Conservation (phyloP, 1,139 yeast species). For the Hyphopichia buzzinii region DNA sequence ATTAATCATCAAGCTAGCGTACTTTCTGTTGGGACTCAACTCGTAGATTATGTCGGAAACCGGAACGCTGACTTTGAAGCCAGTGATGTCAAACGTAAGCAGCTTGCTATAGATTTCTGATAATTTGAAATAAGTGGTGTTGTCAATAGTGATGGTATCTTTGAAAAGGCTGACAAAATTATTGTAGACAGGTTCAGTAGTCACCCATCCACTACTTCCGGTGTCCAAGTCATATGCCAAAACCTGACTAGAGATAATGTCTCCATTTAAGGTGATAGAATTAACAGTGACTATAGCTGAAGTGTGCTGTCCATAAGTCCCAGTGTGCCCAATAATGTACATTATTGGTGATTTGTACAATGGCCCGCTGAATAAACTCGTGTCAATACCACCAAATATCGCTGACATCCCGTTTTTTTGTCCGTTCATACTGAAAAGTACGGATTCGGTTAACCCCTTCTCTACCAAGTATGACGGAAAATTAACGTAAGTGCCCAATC, state of each 20-base stretch:
- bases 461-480: conserved; percentile 14
- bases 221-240: conserved; percentile 19
- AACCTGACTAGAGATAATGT: conserved; percentile 14
- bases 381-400: conserved; percentile 23
- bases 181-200: conserved; percentile 16
- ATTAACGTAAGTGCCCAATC: conserved; percentile 11
- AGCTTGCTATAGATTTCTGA: conserved; percentile 4
- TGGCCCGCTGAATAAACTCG: conserved; percentile 13
- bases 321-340: conserved; percentile 10
- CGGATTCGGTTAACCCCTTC: conserved; percentile 11
- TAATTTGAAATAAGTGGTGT: conserved; percentile 9
- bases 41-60: conserved; percentile 17
- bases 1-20: conserved; percentile 13
- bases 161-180: conserved; percentile 16
- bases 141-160: conserved; percentile 8
- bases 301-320: conserved; percentile 10
- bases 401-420: conserved; percentile 8
- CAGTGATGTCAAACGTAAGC: conserved; percentile 18
- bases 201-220: conserved; percentile 19
- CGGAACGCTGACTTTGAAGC: conserved; percentile 15
- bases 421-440: conserved; percentile 17
- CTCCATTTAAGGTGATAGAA: conserved; percentile 9
- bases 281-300: conserved; percentile 18
- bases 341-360: conserved; percentile 17
- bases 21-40: conserved; percentile 8